These are phyloP conservation scores for Bremia lactucae DNA, from an alignment of 352 stramenopile species.

Conservation along the genomic window DNA sequence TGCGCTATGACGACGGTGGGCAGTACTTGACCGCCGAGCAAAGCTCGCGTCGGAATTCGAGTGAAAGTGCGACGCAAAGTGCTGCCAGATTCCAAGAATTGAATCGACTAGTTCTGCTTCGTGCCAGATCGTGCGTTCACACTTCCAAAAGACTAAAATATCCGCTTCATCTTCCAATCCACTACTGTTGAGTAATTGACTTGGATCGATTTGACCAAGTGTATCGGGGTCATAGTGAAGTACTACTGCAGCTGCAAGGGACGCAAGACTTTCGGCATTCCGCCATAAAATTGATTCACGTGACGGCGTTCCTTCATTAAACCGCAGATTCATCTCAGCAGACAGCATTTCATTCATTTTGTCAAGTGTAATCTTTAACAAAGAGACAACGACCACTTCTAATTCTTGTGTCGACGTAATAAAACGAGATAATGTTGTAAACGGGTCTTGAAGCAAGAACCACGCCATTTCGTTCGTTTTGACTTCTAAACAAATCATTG, in stretches of 20 bases:
- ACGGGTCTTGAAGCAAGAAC: constrained; percentile 71
- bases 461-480: constrained; percentile 76
- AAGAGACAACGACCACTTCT: constrained; percentile 57
- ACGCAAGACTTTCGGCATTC: constrained; percentile 71
- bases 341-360: constrained; percentile 75
- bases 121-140: constrained; percentile 58
- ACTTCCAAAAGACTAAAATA: constrained; percentile 63
- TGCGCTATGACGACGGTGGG: constrained; percentile 16
- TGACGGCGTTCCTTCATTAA: constrained; percentile 49
- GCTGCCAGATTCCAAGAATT: constrained; percentile 71
- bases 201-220: constrained; percentile 42
- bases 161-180: constrained; percentile 6
- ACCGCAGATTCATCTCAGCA: constrained; percentile 51
- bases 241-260: constrained; percentile 57
- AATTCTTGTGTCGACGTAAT: constrained; percentile 50
- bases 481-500: constrained; percentile 69
- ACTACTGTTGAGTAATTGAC: constrained; percentile 9
- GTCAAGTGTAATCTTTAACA: constrained; percentile 61
- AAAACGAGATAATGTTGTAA: constrained; percentile 58
- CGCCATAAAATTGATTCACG: constrained; percentile 68
- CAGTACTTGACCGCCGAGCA: constrained; percentile 45
- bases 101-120: constrained; percentile 68
- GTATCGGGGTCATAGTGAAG: constrained; percentile 77
- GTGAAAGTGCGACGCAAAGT: constrained; percentile 63
- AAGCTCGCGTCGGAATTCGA: constrained; percentile 70